Evolutionary conservation across 2,329 filamentous ascomycete genomes (phyloP), one percentile per base, ranked within the genome.

Genomic region (Myotisia sp.): DNA sequence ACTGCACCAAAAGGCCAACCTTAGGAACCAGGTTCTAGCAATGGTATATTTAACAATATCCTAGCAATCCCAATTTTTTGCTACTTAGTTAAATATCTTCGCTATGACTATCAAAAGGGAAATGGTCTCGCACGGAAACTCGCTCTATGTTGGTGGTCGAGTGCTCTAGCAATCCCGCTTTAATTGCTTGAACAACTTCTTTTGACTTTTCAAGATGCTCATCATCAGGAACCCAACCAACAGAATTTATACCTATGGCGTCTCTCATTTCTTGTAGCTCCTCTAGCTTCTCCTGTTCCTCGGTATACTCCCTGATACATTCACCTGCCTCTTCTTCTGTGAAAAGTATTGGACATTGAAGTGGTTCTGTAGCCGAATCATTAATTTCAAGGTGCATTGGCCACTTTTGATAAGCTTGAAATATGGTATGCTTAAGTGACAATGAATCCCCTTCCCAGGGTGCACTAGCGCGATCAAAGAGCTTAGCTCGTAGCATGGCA

Each of bases 371-470:
- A 14, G 20, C 16, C 20, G 29, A 16, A 7, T 6, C 19, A 14
- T 16, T 16, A 8, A n/a, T n/a, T n/a, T n/a, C n/a, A n/a, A n/a
- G n/a, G n/a, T n/a, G n/a, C 26, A 40, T 37, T 6, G 45, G 47
- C 47, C 44, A 53, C 26, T 47, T 46, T 16, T 29, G 36, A 7
- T 34, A 37, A 0, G 38, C 40, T 21, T 50, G 44, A 2, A 50
- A 32, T 3, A 54, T 43, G 6, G 36, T 31, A 34, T 46, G 38
- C 24, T 47, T 48, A 5, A 54, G 36, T 3, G 43, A 42, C 2
- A 50, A 13, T 10, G 40, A 44, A 29, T 53, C 44, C 0, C 52
- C 51, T 42, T 54, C 48, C 51, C 47, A 54, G 1, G 47, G 49
- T n/a, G 39, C 37, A 9, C 40, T 23, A 3, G 45, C 43, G 31